A percentile compares a stretch with the other conserved stretches of the same genome.
These are phyloP conservation scores for Trichoderma sp. DNA, from an alignment of 2,329 filamentous ascomycete species.

Conservation along the genomic window DNA sequence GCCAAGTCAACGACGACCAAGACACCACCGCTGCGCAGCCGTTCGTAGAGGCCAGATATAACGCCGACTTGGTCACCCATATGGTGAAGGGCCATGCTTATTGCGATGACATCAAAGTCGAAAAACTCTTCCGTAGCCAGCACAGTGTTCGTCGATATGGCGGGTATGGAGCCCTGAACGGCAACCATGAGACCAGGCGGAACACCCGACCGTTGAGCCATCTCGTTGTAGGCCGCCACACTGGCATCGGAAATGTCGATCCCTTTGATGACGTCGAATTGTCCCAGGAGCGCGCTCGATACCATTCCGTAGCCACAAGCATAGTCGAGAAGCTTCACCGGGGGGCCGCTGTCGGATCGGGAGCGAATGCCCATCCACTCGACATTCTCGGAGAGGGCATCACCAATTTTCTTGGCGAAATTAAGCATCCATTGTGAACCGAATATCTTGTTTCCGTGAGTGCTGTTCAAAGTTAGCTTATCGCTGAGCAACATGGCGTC, in stretches of 20 bases:
- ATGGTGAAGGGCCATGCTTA: conserved; percentile 7
- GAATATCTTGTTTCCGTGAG: background rate
- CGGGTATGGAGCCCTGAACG: background rate
- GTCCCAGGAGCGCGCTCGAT: background rate
- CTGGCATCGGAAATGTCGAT: conserved; percentile 2
- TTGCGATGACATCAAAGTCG: background rate
- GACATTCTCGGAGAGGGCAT: background rate
- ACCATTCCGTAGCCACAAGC: conserved; percentile 4
- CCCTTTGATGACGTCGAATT: conserved; percentile 1
- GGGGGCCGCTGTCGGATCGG: background rate
- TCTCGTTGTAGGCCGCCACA: conserved; percentile 2
- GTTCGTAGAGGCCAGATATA: background rate
- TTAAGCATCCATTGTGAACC: background rate
- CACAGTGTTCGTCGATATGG: background rate
- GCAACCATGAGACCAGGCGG: background rate
- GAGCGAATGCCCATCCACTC: background rate
- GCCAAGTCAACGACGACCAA: conserved; percentile 6
- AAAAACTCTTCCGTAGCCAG: background rate
- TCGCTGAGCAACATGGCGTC: background rate
- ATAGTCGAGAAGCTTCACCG: background rate
- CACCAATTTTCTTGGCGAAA: background rate
- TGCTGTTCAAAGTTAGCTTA: background rate
- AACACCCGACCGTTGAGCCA: background rate
- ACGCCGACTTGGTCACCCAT: background rate
- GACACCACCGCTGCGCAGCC: background rate